phyloP scores from a whole-genome alignment of 2,329 filamentous ascomycete species.

The Apiospora kogelbergensis region DNA sequence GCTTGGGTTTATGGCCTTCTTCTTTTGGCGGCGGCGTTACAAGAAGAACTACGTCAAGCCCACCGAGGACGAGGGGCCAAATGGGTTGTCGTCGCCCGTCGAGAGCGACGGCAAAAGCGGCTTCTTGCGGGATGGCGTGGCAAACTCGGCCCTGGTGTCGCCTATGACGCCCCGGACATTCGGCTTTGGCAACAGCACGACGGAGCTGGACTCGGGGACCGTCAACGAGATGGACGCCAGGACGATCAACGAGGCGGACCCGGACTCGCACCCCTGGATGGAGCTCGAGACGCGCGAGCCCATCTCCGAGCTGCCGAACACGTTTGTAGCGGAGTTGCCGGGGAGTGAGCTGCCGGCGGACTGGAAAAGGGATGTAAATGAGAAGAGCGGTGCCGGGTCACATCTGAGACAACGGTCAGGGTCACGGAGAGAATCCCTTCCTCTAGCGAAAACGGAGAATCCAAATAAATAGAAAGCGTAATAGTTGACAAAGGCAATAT shows the following conservation, averaged over 20 bases:
- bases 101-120: not conserved
- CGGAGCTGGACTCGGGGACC: constrained; percentile 8
- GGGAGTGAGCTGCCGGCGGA: not conserved
- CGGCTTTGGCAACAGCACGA: not conserved
- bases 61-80: not conserved
- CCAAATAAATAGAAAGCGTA: not conserved
- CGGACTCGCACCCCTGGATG: not conserved
- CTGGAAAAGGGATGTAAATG: not conserved
- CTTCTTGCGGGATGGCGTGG: not conserved
- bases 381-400: not conserved
- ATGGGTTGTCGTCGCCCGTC: not conserved
- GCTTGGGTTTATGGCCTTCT: constrained; percentile 6
- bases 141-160: not conserved
- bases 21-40: constrained; percentile 9
- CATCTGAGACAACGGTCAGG: constrained; percentile 8
- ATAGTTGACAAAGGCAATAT: not conserved
- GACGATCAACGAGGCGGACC: not conserved
- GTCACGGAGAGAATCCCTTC: not conserved
- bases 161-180: constrained; percentile 5
- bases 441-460: not conserved
- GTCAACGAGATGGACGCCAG: constrained; percentile 11
- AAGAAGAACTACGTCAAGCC: constrained; percentile 2
- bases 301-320: not conserved
- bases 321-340: constrained; percentile 6
- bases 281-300: not conserved